Conservation (phyloP, 2,329 filamentous ascomycete species). For the Aschersonia sp. region DNA sequence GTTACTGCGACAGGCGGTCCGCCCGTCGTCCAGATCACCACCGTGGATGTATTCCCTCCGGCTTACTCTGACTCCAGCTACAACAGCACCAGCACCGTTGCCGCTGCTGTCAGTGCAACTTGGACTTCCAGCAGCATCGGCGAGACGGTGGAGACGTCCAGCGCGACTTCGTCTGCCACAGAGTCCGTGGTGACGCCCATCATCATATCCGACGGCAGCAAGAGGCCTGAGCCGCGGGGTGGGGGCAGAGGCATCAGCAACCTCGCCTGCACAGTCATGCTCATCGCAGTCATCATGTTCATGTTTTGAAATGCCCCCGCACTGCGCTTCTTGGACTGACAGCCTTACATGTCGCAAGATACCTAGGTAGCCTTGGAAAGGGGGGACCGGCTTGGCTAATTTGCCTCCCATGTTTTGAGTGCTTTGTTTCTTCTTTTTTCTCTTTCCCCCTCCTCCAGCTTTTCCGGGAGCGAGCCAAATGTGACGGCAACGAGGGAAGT, state of each 20-base stretch:
- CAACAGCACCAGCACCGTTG: conserved; percentile 13
- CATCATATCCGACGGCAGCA: conserved; percentile 17
- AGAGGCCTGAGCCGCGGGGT: conserved; percentile 17
- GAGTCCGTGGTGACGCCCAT: conserved; percentile 9
- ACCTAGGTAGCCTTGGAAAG: no score
- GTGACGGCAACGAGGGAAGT: no score
- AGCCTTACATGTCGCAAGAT: no score
- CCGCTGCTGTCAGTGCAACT: conserved; percentile 10
- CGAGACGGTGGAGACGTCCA: background rate
- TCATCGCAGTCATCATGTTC: conserved; percentile 19
- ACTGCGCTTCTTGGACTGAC: no score
- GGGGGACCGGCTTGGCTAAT: no score
- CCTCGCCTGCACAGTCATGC: conserved; percentile 20
- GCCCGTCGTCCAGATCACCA: conserved; percentile 15
- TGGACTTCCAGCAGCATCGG: conserved; percentile 1
- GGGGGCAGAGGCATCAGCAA: conserved; percentile 15
- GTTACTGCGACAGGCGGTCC: conserved; percentile 17
- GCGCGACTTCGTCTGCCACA: background rate
- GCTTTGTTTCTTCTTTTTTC: no score
- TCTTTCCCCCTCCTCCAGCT: no score
- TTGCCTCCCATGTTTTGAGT: no score
- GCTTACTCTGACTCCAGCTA: conserved; percentile 10
- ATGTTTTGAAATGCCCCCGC: conserved; percentile 11
- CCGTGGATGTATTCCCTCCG: conserved; percentile 14
- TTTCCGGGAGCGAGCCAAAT: no score